Evolutionary conservation across 768 basidiomycete genomes (phyloP), one percentile per base, ranked within the genome.

Genomic region (Cystobasidium onofrii): DNA sequence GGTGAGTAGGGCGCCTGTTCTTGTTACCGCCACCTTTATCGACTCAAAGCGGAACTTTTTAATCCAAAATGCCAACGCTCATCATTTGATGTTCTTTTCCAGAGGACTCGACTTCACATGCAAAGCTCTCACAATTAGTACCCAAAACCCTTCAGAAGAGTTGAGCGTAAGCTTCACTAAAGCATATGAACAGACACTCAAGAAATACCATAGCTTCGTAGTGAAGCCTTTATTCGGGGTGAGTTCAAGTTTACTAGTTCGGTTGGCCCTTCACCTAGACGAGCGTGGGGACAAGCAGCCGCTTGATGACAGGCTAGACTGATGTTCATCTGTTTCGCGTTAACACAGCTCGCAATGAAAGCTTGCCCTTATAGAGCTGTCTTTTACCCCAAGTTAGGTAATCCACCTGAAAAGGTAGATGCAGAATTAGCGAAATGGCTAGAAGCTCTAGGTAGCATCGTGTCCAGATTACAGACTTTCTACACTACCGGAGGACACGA

Each of bases 91-190:
- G n/a, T n/a, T n/a, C n/a, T n/a, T n/a, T 9, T 12, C 18, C 76
- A 88, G 93, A 34, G 96, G 92, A 1, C 86, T 94, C 65, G 86
- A 87, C 33, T 99, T 99, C 84, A 99, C 95, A 39, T 87, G 88
- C 82, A 84, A 86, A 72, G 90, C 90, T 0, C 86, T 99, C 29
- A 85, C 89, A 76, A 83, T 85, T 55, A 86, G 88, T 0, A 89
- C 92, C 78, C 84, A 83, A 1, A 86, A 94, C 81, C 83, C 86
- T 55, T 79, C 80, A 0, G 85, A 86, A 71, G 90, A 92, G 80
- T 86, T 99, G 17, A 78, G 86, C 1, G 82, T 76, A 0, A 89
- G 89, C 23, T 99, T 99, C 82, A 87, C 83, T 33, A 87, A 87
- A 55, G 86, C 90, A 0, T 99, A 99, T 80, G 88, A 88, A 25